Conservation (phyloP, 352 stramenopile genomes). For the Phytophthora constricta region DNA sequence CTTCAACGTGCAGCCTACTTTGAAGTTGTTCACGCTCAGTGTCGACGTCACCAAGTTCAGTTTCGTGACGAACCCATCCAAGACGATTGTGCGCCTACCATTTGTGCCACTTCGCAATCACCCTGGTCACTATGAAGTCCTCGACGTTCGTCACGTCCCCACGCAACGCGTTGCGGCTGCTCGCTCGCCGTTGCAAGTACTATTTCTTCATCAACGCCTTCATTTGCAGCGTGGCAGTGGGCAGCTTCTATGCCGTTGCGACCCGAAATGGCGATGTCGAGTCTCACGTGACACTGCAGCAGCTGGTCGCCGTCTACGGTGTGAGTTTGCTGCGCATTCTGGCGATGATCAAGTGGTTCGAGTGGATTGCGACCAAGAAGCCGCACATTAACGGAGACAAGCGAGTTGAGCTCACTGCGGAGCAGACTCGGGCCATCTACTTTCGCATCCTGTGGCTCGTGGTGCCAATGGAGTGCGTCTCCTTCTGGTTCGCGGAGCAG, state of each 20-base stretch:
- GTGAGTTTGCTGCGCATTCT: constrained; percentile 62
- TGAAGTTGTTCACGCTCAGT: too few relatives aligned
- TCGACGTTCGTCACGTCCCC: neutral
- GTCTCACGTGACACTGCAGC: constrained; percentile 2
- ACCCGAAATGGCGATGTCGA: too few relatives aligned
- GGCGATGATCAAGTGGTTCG: constrained; percentile 74
- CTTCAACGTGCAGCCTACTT: too few relatives aligned
- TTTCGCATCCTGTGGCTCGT: constrained; percentile 68
- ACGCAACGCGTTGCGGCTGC: constrained; percentile 20
- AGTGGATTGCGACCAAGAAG: constrained; percentile 83
- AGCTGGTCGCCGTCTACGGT: constrained; percentile 44
- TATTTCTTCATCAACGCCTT: constrained; percentile 87
- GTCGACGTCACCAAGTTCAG: constrained; percentile 14
- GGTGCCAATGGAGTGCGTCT: constrained; percentile 73
- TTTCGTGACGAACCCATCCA: constrained; percentile 27
- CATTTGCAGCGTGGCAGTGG: constrained; percentile 62
- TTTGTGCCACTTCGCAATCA: constrained; percentile 32
- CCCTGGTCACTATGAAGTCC: constrained; percentile 19
- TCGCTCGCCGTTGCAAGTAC: constrained; percentile 73
- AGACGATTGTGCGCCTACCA: constrained; percentile 35
- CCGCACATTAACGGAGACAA: constrained; percentile 69
- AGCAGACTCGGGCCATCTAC: constrained; percentile 60
- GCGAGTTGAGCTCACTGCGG: constrained; percentile 47
- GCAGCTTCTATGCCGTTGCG: too few relatives aligned
- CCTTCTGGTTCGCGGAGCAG: constrained; percentile 53